phyloP scores from a whole-genome alignment of 305 asterid genomes.

The Stenogyne calaminthoides region DNA sequence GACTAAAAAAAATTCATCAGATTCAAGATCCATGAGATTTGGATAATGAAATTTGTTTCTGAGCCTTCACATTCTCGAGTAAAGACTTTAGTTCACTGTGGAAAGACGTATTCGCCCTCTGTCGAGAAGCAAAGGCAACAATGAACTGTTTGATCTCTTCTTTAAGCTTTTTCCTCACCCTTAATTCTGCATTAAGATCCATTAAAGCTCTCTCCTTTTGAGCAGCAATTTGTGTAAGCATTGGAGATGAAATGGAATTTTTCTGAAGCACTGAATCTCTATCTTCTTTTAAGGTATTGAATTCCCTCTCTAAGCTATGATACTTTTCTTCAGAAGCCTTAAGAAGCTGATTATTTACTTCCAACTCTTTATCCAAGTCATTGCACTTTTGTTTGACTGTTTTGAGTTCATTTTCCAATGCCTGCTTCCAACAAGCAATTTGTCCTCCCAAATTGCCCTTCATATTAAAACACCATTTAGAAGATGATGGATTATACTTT shows the following conservation, averaged over 20 bases:
- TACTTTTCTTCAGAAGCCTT: conserved; percentile 57
- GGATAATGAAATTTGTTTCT: conserved; percentile 57
- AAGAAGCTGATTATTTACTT: conserved; percentile 47
- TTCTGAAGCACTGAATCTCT: conserved; percentile 44
- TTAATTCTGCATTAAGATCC: conserved; percentile 61
- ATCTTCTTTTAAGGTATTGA: conserved; percentile 60
- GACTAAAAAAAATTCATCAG: not conserved
- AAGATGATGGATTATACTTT: conserved; percentile 11
- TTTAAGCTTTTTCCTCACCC: conserved; percentile 74
- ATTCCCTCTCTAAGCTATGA: conserved; percentile 67
- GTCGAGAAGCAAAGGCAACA: conserved; percentile 62
- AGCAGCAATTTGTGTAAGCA: conserved; percentile 48
- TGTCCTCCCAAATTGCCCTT: conserved; percentile 81
- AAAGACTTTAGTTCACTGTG: conserved; percentile 64
- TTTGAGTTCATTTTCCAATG: conserved; percentile 57
- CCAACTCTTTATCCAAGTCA: conserved; percentile 63
- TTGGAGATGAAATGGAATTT: conserved; percentile 51
- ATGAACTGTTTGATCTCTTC: conserved; percentile 68
- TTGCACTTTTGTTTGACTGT: conserved; percentile 50
- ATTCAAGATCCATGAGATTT: conserved; percentile 65
- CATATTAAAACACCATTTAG: conserved; percentile 45
- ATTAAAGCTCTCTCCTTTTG: conserved; percentile 60
- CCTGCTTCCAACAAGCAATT: conserved; percentile 80
- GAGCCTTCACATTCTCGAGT: conserved; percentile 55
- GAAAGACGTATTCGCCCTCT: conserved; percentile 56